Evolutionary conservation across 345 rosid species (phyloP), one percentile per base, ranked within the genome.

Genomic region (Isatis tinctoria): DNA sequence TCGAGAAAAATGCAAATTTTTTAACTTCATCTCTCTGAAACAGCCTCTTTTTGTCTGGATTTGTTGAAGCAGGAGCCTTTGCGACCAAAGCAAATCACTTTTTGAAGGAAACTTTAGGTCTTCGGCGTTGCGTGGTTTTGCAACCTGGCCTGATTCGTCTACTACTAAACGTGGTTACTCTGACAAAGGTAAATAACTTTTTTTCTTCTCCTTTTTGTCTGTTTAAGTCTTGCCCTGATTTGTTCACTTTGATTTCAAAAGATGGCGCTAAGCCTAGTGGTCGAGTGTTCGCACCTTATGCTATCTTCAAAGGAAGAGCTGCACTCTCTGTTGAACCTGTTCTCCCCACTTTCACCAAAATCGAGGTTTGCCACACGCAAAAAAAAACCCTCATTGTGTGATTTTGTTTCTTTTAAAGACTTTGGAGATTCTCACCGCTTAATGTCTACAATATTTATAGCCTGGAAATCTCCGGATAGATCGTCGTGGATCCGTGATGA

Each of bases 281-380:
- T 77, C 82, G 92, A n/a, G 69, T 90, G 45, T 88, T 79, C 72
- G 97, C 97, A 49, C 87, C 93, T 3, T 92, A 84, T 76, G 67
- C 88, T 53, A 49, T 92, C 33, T 92, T 76, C 87, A 95, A 95
- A 82, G 99, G 98, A 13, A 92, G 87, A 81, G 96, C 96, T 79
- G 92, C 97, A 4, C 84, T 95, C 67, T 86, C 91, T 76, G 83
- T 90, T 59, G 44, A 78, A 59, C 99, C 99, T 20, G 65, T 85
- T 70, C 86, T 85, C 5, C 99, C 97, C 9, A 85, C 87, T 72
- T 92, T 95, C 70, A 51, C 70, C 13, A 80, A 81, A 78, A 16
- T 78, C 30, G 86, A 81, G 68, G 97, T 93, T 80, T 75, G 82
- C 45, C 13, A 0, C 51, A 45, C 18, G 16, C 24, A 33, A 32